These are phyloP conservation scores for Pholiota microspora DNA, from an alignment of 768 basidiomycete species.

Conservation along the genomic window DNA sequence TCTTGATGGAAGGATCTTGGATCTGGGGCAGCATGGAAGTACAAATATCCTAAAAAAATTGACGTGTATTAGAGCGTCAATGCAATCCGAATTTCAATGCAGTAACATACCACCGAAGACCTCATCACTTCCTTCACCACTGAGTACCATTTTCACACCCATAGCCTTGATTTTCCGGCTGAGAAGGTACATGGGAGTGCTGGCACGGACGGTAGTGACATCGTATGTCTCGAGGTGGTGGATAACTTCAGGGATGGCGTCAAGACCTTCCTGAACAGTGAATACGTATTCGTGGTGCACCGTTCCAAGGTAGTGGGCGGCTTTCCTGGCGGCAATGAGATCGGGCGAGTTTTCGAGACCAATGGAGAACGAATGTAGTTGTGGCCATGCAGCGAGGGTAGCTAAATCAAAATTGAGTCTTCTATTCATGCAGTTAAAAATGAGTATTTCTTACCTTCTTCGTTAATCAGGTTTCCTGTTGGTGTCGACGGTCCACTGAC, in stretches of 20 bases:
- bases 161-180: slow-evolving; percentile 99
- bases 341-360: slow-evolving; percentile 95
- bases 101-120: slow-evolving; percentile 78
- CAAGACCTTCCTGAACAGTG: slow-evolving; percentile 96
- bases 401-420: slow-evolving; percentile 35
- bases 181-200: slow-evolving; percentile 98
- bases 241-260: slow-evolving; percentile 96
- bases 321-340: slow-evolving; percentile 90
- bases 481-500: slow-evolving; percentile 61
- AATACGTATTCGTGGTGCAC: slow-evolving; percentile 98
- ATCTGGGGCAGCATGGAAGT: slow-evolving; percentile 98
- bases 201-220: slow-evolving; percentile 96
- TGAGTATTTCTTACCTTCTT: slow-evolving; percentile 45
- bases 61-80: too few relatives aligned
- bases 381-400: slow-evolving; percentile 87
- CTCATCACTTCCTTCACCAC: slow-evolving; percentile 97
- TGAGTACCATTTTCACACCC: slow-evolving; percentile 99
- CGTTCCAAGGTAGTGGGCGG: slow-evolving; percentile 90
- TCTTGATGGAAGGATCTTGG: slow-evolving; percentile 90
- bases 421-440: neutral
- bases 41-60: slow-evolving; percentile 85
- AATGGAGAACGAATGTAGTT: slow-evolving; percentile 96
- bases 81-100: too few relatives aligned
- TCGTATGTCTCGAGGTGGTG: slow-evolving; percentile 99
- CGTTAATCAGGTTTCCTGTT: slow-evolving; percentile 38